Evolutionary conservation across 495 filamentous ascomycete genomes (phyloP).

Genomic region (Pseudomonodictys pantanalensis): DNA sequence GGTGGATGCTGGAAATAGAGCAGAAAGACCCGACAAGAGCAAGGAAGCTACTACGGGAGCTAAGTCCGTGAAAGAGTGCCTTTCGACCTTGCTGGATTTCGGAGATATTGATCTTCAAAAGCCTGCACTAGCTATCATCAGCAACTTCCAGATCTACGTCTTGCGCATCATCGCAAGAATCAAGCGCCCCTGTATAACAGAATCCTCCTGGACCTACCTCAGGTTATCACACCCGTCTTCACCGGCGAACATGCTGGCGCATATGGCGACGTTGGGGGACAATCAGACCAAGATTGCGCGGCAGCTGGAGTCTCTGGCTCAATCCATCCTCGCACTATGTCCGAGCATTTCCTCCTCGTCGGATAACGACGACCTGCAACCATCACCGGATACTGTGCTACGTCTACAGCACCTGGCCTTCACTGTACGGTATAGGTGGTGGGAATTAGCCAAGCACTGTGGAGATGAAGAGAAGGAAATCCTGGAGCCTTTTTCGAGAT

Average conservation of each 20-base stretch:
- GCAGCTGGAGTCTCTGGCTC: slow-evolving; percentile 68
- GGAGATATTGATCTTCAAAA: slow-evolving; percentile 24
- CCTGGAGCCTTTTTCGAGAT: slow-evolving; percentile 64
- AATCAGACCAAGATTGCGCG: slow-evolving; percentile 59
- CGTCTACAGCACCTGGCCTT: slow-evolving; percentile 67
- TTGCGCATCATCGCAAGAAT: slow-evolving; percentile 50
- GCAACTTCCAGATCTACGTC: slow-evolving; percentile 46
- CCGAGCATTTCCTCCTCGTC: slow-evolving; percentile 52
- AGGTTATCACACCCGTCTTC: slow-evolving; percentile 53
- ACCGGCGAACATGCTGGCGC: slow-evolving; percentile 61
- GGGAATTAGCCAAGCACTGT: slow-evolving; percentile 68
- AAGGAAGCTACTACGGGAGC: slow-evolving; percentile 29
- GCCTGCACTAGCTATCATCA: slow-evolving; percentile 35
- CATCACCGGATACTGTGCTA: slow-evolving; percentile 60
- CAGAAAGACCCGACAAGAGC: slow-evolving; percentile 23
- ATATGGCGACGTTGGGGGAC: slow-evolving; percentile 47
- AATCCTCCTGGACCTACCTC: slow-evolving; percentile 40
- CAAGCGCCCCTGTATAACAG: slow-evolving; percentile 38
- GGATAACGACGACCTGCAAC: slow-evolving; percentile 47
- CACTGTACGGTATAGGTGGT: slow-evolving; percentile 63
- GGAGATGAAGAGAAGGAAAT: slow-evolving; percentile 68
- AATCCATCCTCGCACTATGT: slow-evolving; percentile 62
- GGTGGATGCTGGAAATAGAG: slow-evolving; percentile 4
- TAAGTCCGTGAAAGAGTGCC: slow-evolving; percentile 41
- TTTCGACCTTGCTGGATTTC: slow-evolving; percentile 66